phyloP scores from a whole-genome alignment of 1,284 basidiomycete species.

The Sanghuangporus sanghuang region DNA sequence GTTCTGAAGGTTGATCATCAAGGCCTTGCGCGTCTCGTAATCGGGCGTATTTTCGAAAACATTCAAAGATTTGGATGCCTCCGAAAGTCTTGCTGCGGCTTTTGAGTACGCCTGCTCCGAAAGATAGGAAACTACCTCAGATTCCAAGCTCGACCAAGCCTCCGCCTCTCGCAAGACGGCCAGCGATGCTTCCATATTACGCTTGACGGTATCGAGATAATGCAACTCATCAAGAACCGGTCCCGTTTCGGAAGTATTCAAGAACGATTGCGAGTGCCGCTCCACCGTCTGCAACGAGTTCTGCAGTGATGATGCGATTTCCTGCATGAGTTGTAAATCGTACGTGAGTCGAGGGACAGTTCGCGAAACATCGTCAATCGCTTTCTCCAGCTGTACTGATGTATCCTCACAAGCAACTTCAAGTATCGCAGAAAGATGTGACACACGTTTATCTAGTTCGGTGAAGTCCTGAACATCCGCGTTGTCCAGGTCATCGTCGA shows the following conservation, averaged over 20 bases:
- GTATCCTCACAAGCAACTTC: constrained; percentile 86
- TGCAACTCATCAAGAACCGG: constrained; percentile 69
- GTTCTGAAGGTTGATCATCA: constrained; percentile 89
- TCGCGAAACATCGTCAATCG: constrained; percentile 86
- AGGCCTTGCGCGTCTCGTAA: constrained; percentile 75
- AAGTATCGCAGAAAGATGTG: constrained; percentile 67
- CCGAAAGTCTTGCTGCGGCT: constrained; percentile 83
- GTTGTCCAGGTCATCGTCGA: constrained; percentile 30
- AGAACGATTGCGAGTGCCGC: constrained; percentile 41
- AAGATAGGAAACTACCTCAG: constrained; percentile 81
- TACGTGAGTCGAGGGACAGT: constrained; percentile 85
- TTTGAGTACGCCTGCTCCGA: constrained; percentile 75
- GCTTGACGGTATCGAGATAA: constrained; percentile 77
- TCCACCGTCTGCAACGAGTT: constrained; percentile 52
- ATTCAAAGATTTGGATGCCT: constrained; percentile 81
- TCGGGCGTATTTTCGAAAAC: constrained; percentile 88
- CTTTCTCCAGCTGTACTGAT: constrained; percentile 75
- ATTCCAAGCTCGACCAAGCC: constrained; percentile 90
- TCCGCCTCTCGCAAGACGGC: constrained; percentile 88
- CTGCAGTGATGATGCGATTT: constrained; percentile 76
- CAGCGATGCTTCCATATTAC: constrained; percentile 79
- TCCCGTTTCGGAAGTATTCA: constrained; percentile 48
- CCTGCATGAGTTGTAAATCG: constrained; percentile 93
- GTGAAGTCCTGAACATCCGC: constrained; percentile 47
- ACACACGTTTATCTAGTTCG: constrained; percentile 69